These are phyloP conservation scores for Pyricularia sp. DNA, from an alignment of 2,329 filamentous ascomycete genomes.

Conservation along the genomic window DNA sequence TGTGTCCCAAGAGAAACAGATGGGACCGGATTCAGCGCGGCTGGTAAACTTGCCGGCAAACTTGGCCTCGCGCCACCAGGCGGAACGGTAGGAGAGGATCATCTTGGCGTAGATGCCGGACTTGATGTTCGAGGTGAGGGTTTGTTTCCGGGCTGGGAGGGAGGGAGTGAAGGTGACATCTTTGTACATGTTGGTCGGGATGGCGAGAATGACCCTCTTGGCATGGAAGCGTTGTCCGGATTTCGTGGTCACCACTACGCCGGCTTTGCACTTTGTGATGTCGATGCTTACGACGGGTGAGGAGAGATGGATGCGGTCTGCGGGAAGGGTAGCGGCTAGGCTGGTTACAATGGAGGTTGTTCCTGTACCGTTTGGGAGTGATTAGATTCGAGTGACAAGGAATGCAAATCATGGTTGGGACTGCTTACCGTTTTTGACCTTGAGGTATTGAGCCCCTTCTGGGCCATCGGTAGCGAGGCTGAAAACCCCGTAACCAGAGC, in stretches of 20 bases:
- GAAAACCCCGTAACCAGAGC: neutral
- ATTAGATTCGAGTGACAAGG: neutral
- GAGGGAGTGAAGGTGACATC: slow-evolving; percentile 36
- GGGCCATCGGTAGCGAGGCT: neutral
- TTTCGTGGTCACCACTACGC: slow-evolving; percentile 16
- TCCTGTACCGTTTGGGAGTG: neutral
- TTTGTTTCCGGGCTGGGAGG: slow-evolving; percentile 29
- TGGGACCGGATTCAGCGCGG: neutral
- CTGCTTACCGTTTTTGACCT: neutral
- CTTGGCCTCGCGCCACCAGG: slow-evolving; percentile 27
- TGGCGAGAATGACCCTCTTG: slow-evolving; percentile 35
- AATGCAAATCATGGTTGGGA: neutral
- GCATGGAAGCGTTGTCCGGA: slow-evolving; percentile 21
- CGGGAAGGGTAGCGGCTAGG: neutral
- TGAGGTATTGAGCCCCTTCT: slow-evolving; percentile 1
- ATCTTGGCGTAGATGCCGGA: slow-evolving; percentile 43
- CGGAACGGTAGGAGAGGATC: slow-evolving; percentile 30
- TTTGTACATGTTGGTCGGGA: slow-evolving; percentile 35
- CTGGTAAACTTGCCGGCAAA: slow-evolving; percentile 30
- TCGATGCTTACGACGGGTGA: slow-evolving; percentile 20
- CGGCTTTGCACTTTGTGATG: slow-evolving; percentile 13
- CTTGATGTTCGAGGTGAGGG: slow-evolving; percentile 21
- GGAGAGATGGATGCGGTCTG: slow-evolving; percentile 12
- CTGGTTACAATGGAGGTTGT: neutral
- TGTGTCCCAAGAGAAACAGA: slow-evolving; percentile 1